Conservation (phyloP, 2,329 filamentous ascomycete genomes). For the Neoascochyta sp. region DNA sequence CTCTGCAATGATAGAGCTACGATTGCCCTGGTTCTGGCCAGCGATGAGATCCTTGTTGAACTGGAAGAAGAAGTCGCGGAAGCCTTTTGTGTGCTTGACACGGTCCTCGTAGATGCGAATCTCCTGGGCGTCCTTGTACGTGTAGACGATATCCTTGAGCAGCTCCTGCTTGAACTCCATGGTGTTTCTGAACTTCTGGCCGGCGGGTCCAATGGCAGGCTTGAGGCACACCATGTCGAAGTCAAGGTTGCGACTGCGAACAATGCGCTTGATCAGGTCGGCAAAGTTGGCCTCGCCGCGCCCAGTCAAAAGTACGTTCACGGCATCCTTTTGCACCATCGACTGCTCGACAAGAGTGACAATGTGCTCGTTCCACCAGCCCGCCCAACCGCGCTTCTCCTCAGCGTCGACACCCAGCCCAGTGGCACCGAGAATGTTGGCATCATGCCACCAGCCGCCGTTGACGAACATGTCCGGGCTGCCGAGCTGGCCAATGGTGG, state of each 20-base stretch:
- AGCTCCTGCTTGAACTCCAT: conserved; percentile 92
- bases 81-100: conserved; percentile 67
- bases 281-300: conserved; percentile 73
- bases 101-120: conserved; percentile 67
- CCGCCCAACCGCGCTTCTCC: conserved; percentile 78
- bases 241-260: conserved; percentile 69
- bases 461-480: conserved; percentile 72
- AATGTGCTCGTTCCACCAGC: conserved; percentile 96
- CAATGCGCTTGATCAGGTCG: conserved; percentile 76
- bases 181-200: conserved; percentile 74
- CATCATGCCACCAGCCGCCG: conserved; percentile 97
- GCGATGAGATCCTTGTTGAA: conserved; percentile 64
- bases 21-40: conserved; percentile 43
- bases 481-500: conserved; percentile 72
- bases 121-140: conserved; percentile 78
- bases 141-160: conserved; percentile 75
- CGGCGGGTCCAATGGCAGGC: conserved; percentile 74
- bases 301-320: conserved; percentile 85
- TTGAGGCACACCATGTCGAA: conserved; percentile 90
- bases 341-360: conserved; percentile 74
- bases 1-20: conserved; percentile 68
- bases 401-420: conserved; percentile 79
- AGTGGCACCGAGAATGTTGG: conserved; percentile 77
- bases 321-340: conserved; percentile 76
- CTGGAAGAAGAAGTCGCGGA: conserved; percentile 76